phyloP scores from a whole-genome alignment of 768 basidiomycete species.

The Boletellus ananas region DNA sequence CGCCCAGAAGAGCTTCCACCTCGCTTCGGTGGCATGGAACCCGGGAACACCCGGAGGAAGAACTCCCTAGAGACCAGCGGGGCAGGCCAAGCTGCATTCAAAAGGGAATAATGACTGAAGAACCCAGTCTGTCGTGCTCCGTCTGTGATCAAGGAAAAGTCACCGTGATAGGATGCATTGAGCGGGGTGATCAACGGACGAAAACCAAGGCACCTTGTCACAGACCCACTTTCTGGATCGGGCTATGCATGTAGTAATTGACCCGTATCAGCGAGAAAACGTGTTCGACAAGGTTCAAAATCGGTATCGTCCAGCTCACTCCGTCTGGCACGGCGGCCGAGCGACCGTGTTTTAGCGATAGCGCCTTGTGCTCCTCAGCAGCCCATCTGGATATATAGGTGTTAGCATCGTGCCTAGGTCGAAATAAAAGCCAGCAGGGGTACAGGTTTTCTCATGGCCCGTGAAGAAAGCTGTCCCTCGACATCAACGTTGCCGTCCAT shows the following conservation, averaged over 20 bases:
- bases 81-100: neutral
- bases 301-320: neutral
- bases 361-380: constrained; percentile 3
- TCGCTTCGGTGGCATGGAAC: constrained; percentile 9
- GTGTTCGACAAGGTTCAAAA: constrained; percentile 17
- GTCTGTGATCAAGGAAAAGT: neutral
- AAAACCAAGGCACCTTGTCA: neutral
- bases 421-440: constrained; percentile 1
- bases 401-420: constrained; percentile 14
- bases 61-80: neutral
- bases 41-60: constrained; percentile 14
- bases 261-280: constrained; percentile 9
- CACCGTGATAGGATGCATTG: neutral
- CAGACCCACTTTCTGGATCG: neutral
- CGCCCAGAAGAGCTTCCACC: constrained; percentile 2
- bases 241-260: neutral
- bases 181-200: constrained; percentile 3
- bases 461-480: neutral
- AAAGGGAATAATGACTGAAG: neutral
- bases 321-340: constrained; percentile 13
- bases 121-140: neutral
- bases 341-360: constrained; percentile 12
- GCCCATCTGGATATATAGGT: constrained; percentile 8
- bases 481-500: neutral
- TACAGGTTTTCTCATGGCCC: constrained; percentile 2